Conservation (phyloP, 768 basidiomycete species). For the Boletus coccyginus region DNA sequence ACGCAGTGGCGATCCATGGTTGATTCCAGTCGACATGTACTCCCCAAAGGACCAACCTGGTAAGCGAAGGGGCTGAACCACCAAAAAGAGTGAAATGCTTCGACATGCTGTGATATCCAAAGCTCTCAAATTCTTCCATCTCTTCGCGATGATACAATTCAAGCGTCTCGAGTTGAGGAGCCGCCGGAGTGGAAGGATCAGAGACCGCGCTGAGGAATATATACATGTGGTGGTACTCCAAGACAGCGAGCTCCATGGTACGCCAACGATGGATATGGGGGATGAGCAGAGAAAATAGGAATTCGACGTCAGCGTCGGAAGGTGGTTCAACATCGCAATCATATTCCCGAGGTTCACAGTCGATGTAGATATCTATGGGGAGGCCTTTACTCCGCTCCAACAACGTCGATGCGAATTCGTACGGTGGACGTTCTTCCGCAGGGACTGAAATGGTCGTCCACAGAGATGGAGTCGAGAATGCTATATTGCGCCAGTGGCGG, state of each 20-base stretch:
- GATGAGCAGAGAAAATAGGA: conserved; percentile 37
- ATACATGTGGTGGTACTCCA: conserved; percentile 47
- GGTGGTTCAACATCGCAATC: conserved; percentile 11
- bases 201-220: conserved; percentile 42
- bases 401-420: conserved; percentile 43
- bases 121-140: conserved; percentile 30
- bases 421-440: conserved; percentile 35
- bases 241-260: conserved; percentile 44
- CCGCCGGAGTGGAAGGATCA: conserved; percentile 36
- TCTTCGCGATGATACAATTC: conserved; percentile 54
- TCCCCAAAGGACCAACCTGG: conserved; percentile 55
- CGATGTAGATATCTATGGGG: conserved; percentile 53
- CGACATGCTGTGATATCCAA: conserved; percentile 21
- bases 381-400: conserved; percentile 54
- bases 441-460: conserved; percentile 47
- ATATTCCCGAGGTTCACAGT: conserved; percentile 35
- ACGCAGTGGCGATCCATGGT: conserved; percentile 27
- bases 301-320: conserved; percentile 19
- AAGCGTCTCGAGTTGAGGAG: conserved; percentile 53
- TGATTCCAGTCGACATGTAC: conserved; percentile 69
- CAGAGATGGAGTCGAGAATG: conserved; percentile 51
- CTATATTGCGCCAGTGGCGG: conserved; percentile 52
- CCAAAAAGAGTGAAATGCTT: conserved; percentile 49
- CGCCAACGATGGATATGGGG: conserved; percentile 58
- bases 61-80: conserved; percentile 50